Evolutionary conservation across 441 rosid genomes (phyloP).

Genomic region (Bocquillonia castaneifolia): DNA sequence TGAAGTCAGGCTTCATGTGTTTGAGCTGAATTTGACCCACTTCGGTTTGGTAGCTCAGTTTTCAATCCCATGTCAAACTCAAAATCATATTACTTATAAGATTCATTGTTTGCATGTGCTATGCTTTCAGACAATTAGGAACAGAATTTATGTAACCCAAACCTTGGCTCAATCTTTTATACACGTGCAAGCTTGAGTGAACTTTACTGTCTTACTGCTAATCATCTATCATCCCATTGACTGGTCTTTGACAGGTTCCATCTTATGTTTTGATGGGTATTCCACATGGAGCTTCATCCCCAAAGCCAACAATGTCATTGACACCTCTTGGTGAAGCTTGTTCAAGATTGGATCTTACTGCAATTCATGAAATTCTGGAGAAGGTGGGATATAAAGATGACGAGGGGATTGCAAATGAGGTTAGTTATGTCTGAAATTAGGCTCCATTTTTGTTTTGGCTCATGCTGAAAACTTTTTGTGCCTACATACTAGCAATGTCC

Average conservation of each 20-base stretch:
- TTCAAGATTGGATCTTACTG: conserved; percentile 76
- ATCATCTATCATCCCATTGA: not conserved
- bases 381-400: conserved; percentile 84
- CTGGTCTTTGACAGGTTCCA: conserved; percentile 49
- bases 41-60: not conserved
- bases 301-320: conserved; percentile 42
- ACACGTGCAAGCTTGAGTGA: not conserved
- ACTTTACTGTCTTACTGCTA: not conserved
- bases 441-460: not conserved
- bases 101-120: not conserved
- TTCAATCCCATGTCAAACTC: not conserved
- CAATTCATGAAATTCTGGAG: conserved; percentile 80
- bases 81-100: not conserved
- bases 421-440: conserved; percentile 25
- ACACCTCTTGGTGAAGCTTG: conserved; percentile 92
- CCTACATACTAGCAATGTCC: not conserved
- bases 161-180: not conserved
- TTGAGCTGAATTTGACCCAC: not conserved
- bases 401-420: conserved; percentile 87
- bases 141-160: not conserved
- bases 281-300: conserved; percentile 50
- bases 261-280: conserved; percentile 71
- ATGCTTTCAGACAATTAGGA: not conserved
- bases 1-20: not conserved
- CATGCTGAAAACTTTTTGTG: not conserved